A percentile compares a stretch with the other conserved stretches of the same genome.
Conservation (phyloP, 495 filamentous ascomycete genomes). For the Hypoxylon fragiforme region DNA sequence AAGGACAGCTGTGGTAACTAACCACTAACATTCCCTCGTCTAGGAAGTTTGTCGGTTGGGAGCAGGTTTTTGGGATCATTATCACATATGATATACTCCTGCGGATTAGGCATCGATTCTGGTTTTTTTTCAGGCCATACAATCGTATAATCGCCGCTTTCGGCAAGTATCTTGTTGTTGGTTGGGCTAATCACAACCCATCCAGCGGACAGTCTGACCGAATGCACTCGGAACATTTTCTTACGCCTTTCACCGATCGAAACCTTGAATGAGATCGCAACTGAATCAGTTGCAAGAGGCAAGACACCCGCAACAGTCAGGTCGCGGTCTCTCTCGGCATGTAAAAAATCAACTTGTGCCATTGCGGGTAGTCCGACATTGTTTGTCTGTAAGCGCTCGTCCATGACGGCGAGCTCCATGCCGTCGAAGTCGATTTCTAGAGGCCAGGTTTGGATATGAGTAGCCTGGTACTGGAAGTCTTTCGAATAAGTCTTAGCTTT, state of each 20-base stretch:
- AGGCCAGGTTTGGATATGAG: too few species aligned
- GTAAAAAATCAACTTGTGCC: too few species aligned
- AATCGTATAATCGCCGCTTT: constrained; percentile 7
- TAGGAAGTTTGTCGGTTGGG: background rate
- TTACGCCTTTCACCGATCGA: background rate
- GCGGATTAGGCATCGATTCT: background rate
- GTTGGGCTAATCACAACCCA: background rate
- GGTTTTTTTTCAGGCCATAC: background rate
- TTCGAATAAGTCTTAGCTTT: too few species aligned
- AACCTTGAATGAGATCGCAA: background rate
- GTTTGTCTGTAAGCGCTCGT: too few species aligned
- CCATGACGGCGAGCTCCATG: too few species aligned
- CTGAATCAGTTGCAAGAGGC: background rate
- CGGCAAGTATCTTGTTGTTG: background rate
- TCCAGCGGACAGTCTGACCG: constrained; percentile 1
- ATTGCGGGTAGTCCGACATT: too few species aligned
- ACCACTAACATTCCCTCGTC: too few species aligned
- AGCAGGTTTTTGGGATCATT: constrained; percentile 1
- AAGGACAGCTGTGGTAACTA: background rate
- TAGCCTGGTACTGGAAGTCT: too few species aligned
- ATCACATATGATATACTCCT: background rate
- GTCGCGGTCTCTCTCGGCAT: too few species aligned
- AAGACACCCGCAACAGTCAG: background rate
- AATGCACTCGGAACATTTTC: background rate
- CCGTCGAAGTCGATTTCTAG: too few species aligned